Evolutionary conservation across 2,329 filamentous ascomycete species (phyloP), one percentile per base, ranked within the genome.

Genomic region (Cytospora leucostoma): DNA sequence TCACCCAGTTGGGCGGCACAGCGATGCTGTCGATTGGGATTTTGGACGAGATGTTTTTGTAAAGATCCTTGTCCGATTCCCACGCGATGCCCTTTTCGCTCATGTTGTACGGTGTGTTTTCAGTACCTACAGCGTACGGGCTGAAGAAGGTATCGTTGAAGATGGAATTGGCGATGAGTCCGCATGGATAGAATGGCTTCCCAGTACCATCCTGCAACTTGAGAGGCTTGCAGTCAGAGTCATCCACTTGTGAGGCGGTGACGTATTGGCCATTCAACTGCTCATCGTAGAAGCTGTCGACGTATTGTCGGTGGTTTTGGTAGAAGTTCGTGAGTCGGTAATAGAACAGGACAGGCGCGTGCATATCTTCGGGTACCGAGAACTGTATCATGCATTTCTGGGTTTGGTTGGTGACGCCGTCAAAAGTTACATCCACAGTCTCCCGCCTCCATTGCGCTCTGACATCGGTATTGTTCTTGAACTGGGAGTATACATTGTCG

Each of bases 271-370:
- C 95, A 68, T 89, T 78, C 59, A 99, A 82, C 76, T 99, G 95
- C 59, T 91, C 82, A 63, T 88, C 84, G 72, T 93, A 90, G 71
- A 96, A 90, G 1, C 92, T 96, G 73, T 92, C 91, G 65, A 97
- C 95, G 70, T 99, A 99, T 76, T 94, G 89, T 68, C 95, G 90
- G 74, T 99, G 95, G 74, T 99, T 99, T 77, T 99, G 95, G 80
- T 98, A 98, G 79, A 99, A 99, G 78, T 98, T 97, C 63, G 92
- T 94, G 67, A 99, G 87, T 69, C 90, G 90, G 77, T 99, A 99
- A 80, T 97, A 99, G 76, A 98, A 87, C 66, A 94, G 85, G 12
- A 99, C 91, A 0, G 94, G 93, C 1, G 93, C 86, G 3, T 84
- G 82, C 76, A 99, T 88, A 64, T 87, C 80, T 70, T 94, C 88